A percentile compares a stretch with the other conserved stretches of the same genome.
Evolutionary conservation across 805 yeast genomes (phyloP).

Genomic region (Lipomyces chichibuensis): DNA sequence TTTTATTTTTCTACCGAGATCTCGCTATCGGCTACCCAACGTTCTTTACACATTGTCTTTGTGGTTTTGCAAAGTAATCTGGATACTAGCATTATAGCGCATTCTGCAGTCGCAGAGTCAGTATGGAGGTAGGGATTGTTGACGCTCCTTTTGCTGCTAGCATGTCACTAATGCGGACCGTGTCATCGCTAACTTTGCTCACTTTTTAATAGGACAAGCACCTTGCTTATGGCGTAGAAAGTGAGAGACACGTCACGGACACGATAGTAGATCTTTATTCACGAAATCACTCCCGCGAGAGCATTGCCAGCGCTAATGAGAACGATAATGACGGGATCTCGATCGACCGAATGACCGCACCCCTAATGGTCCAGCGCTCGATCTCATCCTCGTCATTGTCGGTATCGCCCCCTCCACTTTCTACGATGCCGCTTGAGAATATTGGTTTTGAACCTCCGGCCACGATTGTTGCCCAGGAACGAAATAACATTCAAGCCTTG

Average conservation of each 20-base stretch:
- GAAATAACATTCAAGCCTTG: slow-evolving; percentile 47
- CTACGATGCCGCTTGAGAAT: slow-evolving; percentile 22
- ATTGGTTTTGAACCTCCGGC: slow-evolving; percentile 37
- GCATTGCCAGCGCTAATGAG: not conserved
- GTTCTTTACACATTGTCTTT: not conserved
- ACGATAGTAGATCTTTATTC: slow-evolving; percentile 16
- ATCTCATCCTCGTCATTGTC: slow-evolving; percentile 11
- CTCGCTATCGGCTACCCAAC: not conserved
- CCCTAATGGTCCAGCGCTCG: not conserved
- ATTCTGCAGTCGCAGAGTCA: not conserved
- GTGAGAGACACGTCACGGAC: slow-evolving; percentile 11
- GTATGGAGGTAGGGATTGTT: not conserved
- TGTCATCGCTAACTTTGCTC: not conserved
- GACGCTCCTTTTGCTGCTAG: not conserved
- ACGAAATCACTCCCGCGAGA: not conserved
- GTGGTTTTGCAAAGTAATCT: not conserved
- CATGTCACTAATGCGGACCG: not conserved
- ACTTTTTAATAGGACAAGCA: not conserved
- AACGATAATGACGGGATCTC: not conserved
- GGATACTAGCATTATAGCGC: not conserved
- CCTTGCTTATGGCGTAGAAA: not conserved
- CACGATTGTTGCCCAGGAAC: slow-evolving; percentile 49
- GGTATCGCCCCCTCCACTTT: slow-evolving; percentile 9
- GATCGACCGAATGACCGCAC: not conserved
- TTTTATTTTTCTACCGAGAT: not conserved